phyloP scores from a whole-genome alignment of 2,329 filamentous ascomycete species.

The Beauveria bassiana region DNA sequence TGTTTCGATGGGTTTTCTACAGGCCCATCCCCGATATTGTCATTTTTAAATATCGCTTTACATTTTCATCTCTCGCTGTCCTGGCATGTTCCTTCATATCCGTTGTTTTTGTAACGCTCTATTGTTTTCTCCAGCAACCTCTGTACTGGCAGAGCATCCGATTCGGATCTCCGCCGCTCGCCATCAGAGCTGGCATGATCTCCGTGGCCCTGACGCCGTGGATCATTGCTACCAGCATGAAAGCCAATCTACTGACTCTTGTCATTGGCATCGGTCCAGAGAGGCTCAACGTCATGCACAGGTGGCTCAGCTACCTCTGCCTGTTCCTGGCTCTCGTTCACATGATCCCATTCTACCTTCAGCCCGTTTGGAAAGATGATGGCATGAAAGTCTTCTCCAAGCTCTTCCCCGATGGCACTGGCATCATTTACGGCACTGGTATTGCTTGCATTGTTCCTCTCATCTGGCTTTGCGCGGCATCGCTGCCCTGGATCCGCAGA shows the following conservation, averaged over 20 bases:
- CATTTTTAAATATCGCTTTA: constrained; percentile 59
- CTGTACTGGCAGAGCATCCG: constrained; percentile 83
- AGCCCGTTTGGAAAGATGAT: constrained; percentile 75
- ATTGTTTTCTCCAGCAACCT: constrained; percentile 80
- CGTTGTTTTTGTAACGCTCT: constrained; percentile 66
- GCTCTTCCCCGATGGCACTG: constrained; percentile 57
- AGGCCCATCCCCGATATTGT: constrained; percentile 70
- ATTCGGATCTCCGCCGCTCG: constrained; percentile 80
- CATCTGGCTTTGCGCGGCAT: constrained; percentile 75
- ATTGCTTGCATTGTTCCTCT: constrained; percentile 75
- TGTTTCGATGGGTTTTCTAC: constrained; percentile 85
- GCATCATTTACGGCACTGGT: constrained; percentile 78
- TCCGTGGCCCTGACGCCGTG: constrained; percentile 86
- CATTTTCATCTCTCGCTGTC: constrained; percentile 74
- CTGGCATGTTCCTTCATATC: constrained; percentile 60
- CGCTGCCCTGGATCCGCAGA: constrained; percentile 68
- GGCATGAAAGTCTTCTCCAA: constrained; percentile 63
- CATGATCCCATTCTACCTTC: constrained; percentile 81
- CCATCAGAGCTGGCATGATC: constrained; percentile 84
- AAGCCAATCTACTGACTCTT: constrained; percentile 76
- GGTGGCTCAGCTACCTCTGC: constrained; percentile 84
- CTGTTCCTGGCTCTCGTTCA: constrained; percentile 78
- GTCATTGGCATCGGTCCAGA: constrained; percentile 90
- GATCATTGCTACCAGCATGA: constrained; percentile 85
- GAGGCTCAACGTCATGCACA: constrained; percentile 83